Evolutionary conservation across 1,284 basidiomycete genomes (phyloP), one percentile per base, ranked within the genome.

Genomic region (Polyporus tsugae): DNA sequence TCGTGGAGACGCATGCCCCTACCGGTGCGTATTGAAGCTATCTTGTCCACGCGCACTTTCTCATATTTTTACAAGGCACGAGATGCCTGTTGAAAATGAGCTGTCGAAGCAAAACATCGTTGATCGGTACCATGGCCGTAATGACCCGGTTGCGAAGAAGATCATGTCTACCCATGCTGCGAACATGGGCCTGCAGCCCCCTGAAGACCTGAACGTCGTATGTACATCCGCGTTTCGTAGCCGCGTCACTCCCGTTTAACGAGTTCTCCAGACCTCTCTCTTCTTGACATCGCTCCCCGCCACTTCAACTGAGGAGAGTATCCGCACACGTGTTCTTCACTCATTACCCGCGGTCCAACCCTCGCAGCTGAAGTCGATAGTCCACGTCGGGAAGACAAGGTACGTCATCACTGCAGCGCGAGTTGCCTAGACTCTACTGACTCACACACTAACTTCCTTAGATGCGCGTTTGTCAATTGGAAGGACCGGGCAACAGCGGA

Each of bases 391-490:
- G 42, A 94, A 95, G 79, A 90, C 92, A 68, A 87, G 88, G 91
- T 91, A 70, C 13, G 83, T 79, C 63, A 36, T 38, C 33, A 9
- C 39, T 60, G 19, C 35, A 59, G 33, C 33, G 17, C 19, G 46
- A 36, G 46, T 11, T 49, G 22, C 41, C 58, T 60, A 29, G 15
- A 46, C 22, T 52, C 59, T 6, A 44, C 59, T 52, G 69, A 72
- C 49, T 73, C 38, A 9, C 17, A 33, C 6, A 13, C 33, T 9
- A 49, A 42, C 59, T 33, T 42, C 59, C 17, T 39, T 80, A 95
- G 95, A 81, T 98, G 96, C 80, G 97, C 97, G 0, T 99, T 99
- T 80, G 87, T 99, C 68, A 98, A 98, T 80, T 99, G 99, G 82
- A 90, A 86, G 69, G 89, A 93, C 66, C 87, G 98, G 36, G 77